Conservation (phyloP, 2,329 filamentous ascomycete genomes). For the Trichophyton schoenleinii region DNA sequence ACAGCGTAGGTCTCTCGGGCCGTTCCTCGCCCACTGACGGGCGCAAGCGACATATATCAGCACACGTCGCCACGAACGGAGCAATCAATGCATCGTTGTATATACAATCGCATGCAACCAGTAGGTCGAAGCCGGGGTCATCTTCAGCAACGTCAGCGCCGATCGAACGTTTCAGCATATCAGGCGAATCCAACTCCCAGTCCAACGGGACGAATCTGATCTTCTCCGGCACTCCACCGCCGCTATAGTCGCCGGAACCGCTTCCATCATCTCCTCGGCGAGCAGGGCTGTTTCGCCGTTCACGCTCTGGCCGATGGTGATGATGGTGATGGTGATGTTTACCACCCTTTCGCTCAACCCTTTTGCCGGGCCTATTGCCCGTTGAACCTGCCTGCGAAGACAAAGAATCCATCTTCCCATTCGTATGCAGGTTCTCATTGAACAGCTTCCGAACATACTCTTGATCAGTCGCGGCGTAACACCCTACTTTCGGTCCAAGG, state of each 20-base stretch:
- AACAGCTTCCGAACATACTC: conserved; percentile 67
- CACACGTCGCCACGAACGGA: conserved; percentile 71
- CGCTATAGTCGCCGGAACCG: too few relatives aligned
- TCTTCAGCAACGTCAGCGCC: conserved; percentile 12
- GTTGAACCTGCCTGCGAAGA: not conserved
- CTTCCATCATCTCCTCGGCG: not conserved
- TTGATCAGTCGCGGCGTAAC: conserved; percentile 78
- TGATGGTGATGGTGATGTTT: not conserved
- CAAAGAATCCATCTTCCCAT: conserved; percentile 11
- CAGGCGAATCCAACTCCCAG: conserved; percentile 56
- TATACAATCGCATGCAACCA: conserved; percentile 85
- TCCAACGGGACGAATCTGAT: conserved; percentile 56
- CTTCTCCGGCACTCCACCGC: conserved; percentile 17
- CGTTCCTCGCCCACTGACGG: conserved; percentile 11
- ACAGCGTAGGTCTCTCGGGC: conserved; percentile 46
- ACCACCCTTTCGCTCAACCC: not conserved
- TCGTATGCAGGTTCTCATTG: conserved; percentile 56
- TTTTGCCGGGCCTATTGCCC: not conserved
- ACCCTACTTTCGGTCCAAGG: conserved; percentile 47
- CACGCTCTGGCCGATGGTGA: not conserved
- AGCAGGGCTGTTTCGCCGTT: not conserved
- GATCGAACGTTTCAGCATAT: conserved; percentile 22
- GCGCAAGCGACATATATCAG: conserved; percentile 56
- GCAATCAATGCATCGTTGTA: conserved; percentile 81
- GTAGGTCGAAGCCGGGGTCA: conserved; percentile 49